phyloP scores from a whole-genome alignment of 2,329 filamentous ascomycete genomes.

The Botrytis aclada region DNA sequence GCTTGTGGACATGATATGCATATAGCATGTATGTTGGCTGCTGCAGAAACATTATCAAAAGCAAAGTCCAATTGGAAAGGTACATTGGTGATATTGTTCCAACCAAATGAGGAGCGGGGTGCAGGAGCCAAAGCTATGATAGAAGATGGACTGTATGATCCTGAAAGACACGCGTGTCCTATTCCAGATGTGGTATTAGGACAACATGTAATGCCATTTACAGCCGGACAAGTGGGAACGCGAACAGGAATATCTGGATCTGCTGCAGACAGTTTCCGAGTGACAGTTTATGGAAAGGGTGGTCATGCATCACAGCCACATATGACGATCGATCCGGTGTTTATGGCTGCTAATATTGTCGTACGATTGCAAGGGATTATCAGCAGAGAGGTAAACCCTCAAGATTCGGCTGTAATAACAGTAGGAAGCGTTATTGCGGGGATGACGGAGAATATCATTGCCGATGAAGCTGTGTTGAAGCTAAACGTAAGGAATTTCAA shows the following conservation, averaged over 20 bases:
- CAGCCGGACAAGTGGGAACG: constrained; percentile 39
- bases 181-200: constrained; percentile 54
- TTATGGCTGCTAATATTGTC: constrained; percentile 45
- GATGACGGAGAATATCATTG: constrained; percentile 45
- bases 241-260: constrained; percentile 38
- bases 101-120: constrained; percentile 60
- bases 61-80: constrained; percentile 52
- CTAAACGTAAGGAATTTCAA: constrained; percentile 43
- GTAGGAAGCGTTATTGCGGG: constrained; percentile 46
- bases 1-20: constrained; percentile 68
- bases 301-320: constrained; percentile 46
- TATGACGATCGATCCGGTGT: constrained; percentile 45
- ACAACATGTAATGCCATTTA: constrained; percentile 49
- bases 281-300: constrained; percentile 43
- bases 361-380: constrained; percentile 43
- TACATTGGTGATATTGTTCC: constrained; percentile 63
- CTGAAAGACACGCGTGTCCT: constrained; percentile 44
- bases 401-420: constrained; percentile 45
- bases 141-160: constrained; percentile 53
- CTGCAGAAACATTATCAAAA: constrained; percentile 48
- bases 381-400: constrained; percentile 40
- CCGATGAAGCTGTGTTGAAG: constrained; percentile 42
- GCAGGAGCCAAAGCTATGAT: constrained; percentile 62
- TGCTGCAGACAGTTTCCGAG: constrained; percentile 40
- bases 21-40: constrained; percentile 55